Conservation (phyloP, 208 protist species). For the Trypanosoma boissoni region DNA sequence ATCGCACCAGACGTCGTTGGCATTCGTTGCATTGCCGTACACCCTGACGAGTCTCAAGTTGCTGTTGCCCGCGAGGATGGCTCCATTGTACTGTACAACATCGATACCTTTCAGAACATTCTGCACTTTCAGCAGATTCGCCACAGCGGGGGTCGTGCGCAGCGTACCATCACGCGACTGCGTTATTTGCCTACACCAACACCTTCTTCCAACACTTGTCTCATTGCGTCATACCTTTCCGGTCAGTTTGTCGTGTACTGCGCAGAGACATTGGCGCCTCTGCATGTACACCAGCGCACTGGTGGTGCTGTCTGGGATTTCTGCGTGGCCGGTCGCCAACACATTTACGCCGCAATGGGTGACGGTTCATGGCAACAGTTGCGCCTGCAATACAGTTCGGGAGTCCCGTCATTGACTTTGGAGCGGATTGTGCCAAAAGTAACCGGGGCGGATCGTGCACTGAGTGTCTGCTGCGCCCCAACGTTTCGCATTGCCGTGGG, state of each 20-base stretch:
- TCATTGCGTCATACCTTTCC: constrained; percentile 74
- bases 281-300: constrained; percentile 74
- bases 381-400: constrained; percentile 3
- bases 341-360: constrained; percentile 31
- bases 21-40: constrained; percentile 68
- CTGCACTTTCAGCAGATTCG: constrained; percentile 75
- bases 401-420: constrained; percentile 31
- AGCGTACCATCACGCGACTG: constrained; percentile 69
- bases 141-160: constrained; percentile 62
- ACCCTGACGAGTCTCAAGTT: constrained; percentile 45
- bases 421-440: constrained; percentile 71
- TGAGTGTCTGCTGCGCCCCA: constrained; percentile 49
- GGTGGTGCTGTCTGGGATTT: constrained; percentile 83
- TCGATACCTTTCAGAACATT: constrained; percentile 74
- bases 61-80: constrained; percentile 82
- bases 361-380: constrained; percentile 59
- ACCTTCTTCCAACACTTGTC: constrained; percentile 9
- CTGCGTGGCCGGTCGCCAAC: constrained; percentile 24
- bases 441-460: constrained; percentile 74
- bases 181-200: constrained; percentile 33
- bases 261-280: constrained; percentile 56
- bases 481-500: constrained; percentile 45
- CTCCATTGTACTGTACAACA: constrained; percentile 59
- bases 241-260: constrained; percentile 83
- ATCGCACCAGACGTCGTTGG: constrained; percentile 85